These are phyloP conservation scores for Trichoderma endophyticum DNA, from an alignment of 2,329 filamentous ascomycete genomes.

Conservation along the genomic window DNA sequence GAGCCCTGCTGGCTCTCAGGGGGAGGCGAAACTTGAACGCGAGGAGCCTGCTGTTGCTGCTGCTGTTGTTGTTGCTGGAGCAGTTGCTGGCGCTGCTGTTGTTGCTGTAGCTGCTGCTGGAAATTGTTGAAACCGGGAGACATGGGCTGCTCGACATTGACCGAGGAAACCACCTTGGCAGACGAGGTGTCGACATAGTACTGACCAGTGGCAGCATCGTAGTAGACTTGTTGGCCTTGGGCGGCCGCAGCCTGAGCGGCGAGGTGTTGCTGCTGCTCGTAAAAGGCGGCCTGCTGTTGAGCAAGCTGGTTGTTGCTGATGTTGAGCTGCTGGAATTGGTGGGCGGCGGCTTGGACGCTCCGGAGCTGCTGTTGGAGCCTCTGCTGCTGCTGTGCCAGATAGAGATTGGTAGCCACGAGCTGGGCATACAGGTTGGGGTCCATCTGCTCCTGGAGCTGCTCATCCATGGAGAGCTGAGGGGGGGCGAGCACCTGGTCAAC, in stretches of 20 bases:
- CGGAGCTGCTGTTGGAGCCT: conserved; percentile 90
- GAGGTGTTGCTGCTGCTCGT: conserved; percentile 36
- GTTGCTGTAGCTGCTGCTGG: conserved; percentile 39
- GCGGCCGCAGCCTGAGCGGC: conserved; percentile 36
- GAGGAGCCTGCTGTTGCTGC: conserved; percentile 55
- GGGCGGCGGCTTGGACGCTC: conserved; percentile 75
- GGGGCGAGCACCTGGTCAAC: conserved; percentile 88
- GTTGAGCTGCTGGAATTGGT: conserved; percentile 77
- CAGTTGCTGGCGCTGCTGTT: conserved; percentile 30
- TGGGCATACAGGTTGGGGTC: conserved; percentile 86
- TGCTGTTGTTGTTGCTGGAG: conserved; percentile 22
- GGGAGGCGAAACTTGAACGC: conserved; percentile 79
- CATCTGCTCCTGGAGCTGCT: conserved; percentile 68
- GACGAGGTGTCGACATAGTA: conserved; percentile 72
- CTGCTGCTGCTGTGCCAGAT: conserved; percentile 91
- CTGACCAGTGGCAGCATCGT: conserved; percentile 83
- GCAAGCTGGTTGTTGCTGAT: conserved; percentile 52
- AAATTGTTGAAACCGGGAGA: conserved; percentile 33
- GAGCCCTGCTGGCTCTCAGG: conserved; percentile 53
- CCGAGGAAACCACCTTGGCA: conserved; percentile 42
- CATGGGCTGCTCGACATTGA: conserved; percentile 44
- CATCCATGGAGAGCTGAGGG: conserved; percentile 72
- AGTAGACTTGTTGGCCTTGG: conserved; percentile 76
- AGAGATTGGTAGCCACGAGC: conserved; percentile 85
- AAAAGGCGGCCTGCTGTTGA: conserved; percentile 40